phyloP scores from a whole-genome alignment of 805 yeast genomes.

The Yamadazyma scolyti region DNA sequence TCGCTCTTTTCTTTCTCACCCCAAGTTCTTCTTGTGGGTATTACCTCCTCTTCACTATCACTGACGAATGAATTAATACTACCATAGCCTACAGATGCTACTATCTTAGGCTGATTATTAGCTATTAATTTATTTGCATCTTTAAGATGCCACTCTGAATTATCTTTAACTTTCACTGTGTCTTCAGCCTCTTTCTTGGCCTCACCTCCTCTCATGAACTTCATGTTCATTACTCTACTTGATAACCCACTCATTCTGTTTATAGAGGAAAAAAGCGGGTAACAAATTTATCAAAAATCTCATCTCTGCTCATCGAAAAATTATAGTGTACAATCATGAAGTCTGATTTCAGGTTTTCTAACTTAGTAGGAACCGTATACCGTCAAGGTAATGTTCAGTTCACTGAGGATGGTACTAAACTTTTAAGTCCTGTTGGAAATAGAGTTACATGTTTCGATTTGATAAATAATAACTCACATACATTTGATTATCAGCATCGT shows the following conservation, averaged over 20 bases:
- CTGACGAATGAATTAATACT: slow-evolving; percentile 28
- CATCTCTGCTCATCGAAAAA: slow-evolving; percentile 10
- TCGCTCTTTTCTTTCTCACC: too few species aligned
- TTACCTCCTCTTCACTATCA: slow-evolving; percentile 14
- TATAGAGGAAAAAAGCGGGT: slow-evolving; percentile 5
- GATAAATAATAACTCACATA: slow-evolving; percentile 77
- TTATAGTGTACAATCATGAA: slow-evolving; percentile 47
- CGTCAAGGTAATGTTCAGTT: slow-evolving; percentile 86
- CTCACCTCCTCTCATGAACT: slow-evolving; percentile 48
- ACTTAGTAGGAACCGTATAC: slow-evolving; percentile 91
- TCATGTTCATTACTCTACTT: slow-evolving; percentile 79
- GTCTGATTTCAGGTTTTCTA: slow-evolving; percentile 85
- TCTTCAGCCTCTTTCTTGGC: slow-evolving; percentile 15
- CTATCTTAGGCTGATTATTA: slow-evolving; percentile 14
- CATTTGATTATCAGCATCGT: slow-evolving; percentile 90
- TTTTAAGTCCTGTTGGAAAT: slow-evolving; percentile 92
- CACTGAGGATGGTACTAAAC: slow-evolving; percentile 78
- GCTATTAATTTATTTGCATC: slow-evolving; percentile 22
- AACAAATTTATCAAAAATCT: slow-evolving; percentile 1
- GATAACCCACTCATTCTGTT: slow-evolving; percentile 39
- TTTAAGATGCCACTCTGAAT: slow-evolving; percentile 51
- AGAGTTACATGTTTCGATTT: slow-evolving; percentile 87
- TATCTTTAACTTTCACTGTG: slow-evolving; percentile 41
- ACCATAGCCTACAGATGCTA: slow-evolving; percentile 39
- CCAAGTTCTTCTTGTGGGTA: neutral